phyloP scores from a whole-genome alignment of 345 rosid genomes.

The Arabis hirsuta region DNA sequence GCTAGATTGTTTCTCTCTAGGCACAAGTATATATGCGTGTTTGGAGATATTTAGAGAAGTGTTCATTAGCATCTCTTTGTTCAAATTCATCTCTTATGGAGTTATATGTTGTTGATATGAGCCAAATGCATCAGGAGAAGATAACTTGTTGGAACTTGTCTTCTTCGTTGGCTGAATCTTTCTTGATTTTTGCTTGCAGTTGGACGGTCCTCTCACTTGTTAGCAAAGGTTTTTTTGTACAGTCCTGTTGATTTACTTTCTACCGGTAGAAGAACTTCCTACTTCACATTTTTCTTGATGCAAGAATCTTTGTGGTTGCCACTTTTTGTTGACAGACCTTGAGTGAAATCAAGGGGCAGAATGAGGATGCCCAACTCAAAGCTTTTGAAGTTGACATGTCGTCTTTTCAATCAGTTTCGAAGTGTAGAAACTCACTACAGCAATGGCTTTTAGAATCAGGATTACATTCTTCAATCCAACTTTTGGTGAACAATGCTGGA shows the following conservation, averaged over 20 bases:
- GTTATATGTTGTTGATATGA: constrained; percentile 1
- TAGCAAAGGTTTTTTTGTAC: constrained; percentile 55
- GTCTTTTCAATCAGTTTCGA: constrained; percentile 65
- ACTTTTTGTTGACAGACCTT: constrained; percentile 53
- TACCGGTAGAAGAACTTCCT: background rate
- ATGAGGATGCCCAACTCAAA: constrained; percentile 60
- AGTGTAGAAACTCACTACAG: constrained; percentile 67
- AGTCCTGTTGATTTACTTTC: background rate
- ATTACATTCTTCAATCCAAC: constrained; percentile 80
- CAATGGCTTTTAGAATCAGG: constrained; percentile 74
- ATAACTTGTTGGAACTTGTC: constrained; percentile 10
- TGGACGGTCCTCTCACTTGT: constrained; percentile 63
- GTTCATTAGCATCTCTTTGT: background rate
- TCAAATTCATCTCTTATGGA: background rate
- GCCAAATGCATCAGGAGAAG: constrained; percentile 22
- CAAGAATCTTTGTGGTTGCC: constrained; percentile 22
- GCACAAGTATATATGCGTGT: background rate
- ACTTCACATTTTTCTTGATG: constrained; percentile 1
- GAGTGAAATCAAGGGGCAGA: constrained; percentile 51
- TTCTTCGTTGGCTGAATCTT: constrained; percentile 20
- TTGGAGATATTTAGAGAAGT: background rate
- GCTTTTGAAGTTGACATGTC: constrained; percentile 75
- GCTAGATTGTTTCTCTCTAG: constrained; percentile 4
- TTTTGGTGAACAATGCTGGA: constrained; percentile 93
- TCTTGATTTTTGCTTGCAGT: constrained; percentile 61